Conservation (phyloP, 1,284 basidiomycete species). For the Cystobasidium slooffiae region DNA sequence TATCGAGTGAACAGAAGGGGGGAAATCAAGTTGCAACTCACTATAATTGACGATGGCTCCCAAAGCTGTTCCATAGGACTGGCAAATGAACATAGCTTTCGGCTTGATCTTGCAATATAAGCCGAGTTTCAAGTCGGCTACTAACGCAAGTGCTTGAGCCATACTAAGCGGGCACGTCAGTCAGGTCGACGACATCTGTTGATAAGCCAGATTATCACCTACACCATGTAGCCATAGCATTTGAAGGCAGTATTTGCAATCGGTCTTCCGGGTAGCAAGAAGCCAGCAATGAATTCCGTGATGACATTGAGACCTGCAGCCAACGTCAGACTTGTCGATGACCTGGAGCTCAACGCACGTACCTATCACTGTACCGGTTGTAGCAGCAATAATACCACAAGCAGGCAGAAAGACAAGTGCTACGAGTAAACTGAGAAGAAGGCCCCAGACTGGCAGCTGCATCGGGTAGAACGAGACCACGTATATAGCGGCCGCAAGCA, state of each 20-base stretch:
- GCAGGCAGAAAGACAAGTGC: conserved; percentile 57
- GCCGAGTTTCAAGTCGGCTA: conserved; percentile 57
- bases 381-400: conserved; percentile 45
- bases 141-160: conserved; percentile 54
- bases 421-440: conserved; percentile 57
- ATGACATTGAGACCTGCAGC: conserved; percentile 56
- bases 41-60: conserved; percentile 49
- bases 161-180: conserved; percentile 18
- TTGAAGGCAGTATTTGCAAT: conserved; percentile 55
- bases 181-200: background rate
- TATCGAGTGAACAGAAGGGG: conserved; percentile 50
- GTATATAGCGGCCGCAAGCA: conserved; percentile 53
- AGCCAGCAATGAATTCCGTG: conserved; percentile 58
- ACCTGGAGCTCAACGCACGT: background rate
- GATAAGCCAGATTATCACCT: background rate
- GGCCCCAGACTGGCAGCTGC: conserved; percentile 59
- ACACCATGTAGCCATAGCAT: conserved; percentile 40
- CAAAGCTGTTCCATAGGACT: conserved; percentile 53
- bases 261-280: conserved; percentile 54
- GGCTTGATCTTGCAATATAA: conserved; percentile 56
- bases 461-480: conserved; percentile 57
- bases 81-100: conserved; percentile 57
- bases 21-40: conserved; percentile 51
- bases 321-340: conserved; percentile 47
- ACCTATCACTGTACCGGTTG: conserved; percentile 47